Conservation (phyloP, 148 eudicot genomes). For the Polygonum aviculare region DNA sequence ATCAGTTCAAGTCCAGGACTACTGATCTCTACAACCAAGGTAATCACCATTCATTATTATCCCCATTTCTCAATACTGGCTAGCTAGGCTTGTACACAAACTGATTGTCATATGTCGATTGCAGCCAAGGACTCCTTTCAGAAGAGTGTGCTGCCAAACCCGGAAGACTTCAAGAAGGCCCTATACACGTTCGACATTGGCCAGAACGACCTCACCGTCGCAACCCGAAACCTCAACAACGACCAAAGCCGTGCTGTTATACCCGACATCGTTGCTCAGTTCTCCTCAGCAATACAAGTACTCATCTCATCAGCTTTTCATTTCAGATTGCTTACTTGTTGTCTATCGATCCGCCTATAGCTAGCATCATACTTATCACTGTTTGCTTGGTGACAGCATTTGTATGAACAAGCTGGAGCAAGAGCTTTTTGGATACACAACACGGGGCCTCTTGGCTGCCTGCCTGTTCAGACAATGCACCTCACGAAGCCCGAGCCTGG, state of each 20-base stretch:
- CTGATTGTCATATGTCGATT: neutral
- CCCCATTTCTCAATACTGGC: too few species aligned
- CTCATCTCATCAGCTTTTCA: neutral
- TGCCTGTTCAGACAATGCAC: slow-evolving; percentile 45
- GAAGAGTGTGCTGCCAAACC: slow-evolving; percentile 23
- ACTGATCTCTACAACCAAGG: neutral
- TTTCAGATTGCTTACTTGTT: neutral
- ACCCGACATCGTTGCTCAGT: slow-evolving; percentile 29
- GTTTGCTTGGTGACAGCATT: slow-evolving; percentile 22
- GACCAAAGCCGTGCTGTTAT: slow-evolving; percentile 25
- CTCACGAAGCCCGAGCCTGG: slow-evolving; percentile 36
- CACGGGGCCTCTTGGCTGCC: slow-evolving; percentile 82
- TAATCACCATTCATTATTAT: too few species aligned
- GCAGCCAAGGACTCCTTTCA: neutral
- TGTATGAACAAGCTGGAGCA: slow-evolving; percentile 49
- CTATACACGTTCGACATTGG: slow-evolving; percentile 42
- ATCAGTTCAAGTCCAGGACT: slow-evolving; percentile 15
- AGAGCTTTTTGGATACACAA: slow-evolving; percentile 82
- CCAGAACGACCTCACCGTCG: slow-evolving; percentile 36
- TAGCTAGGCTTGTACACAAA: neutral
- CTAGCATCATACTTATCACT: neutral
- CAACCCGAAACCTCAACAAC: slow-evolving; percentile 23
- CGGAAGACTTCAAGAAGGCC: slow-evolving; percentile 27
- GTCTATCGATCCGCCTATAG: neutral
- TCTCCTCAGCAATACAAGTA: slow-evolving; percentile 18